These are phyloP conservation scores for Aschersonia sp. DNA, from an alignment of 2,329 filamentous ascomycete species.

Conservation along the genomic window DNA sequence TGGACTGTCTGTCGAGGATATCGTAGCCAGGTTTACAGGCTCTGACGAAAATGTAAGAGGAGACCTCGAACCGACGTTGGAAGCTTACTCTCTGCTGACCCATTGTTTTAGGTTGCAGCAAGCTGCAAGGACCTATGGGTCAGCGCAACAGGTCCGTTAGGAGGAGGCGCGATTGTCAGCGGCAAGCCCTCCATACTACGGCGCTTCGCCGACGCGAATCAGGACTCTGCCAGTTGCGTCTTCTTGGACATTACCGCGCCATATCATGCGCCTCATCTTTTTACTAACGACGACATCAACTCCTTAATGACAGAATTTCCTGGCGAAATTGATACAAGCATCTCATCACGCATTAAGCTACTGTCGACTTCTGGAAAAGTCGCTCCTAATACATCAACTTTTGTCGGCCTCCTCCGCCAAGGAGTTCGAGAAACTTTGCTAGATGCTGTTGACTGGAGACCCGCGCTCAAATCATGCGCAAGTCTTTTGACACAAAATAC, in stretches of 20 bases:
- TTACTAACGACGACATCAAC: conserved; percentile 1
- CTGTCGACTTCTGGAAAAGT: background rate
- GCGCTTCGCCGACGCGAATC: conserved; percentile 5
- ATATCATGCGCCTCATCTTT: conserved; percentile 11
- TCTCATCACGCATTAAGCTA: background rate
- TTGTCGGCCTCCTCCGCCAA: background rate
- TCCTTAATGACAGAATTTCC: background rate
- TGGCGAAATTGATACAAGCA: background rate
- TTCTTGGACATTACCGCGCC: conserved; percentile 9
- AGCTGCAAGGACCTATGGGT: conserved; percentile 7
- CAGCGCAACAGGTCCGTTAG: conserved; percentile 9
- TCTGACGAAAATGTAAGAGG: background rate
- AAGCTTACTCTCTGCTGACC: background rate
- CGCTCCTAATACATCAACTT: background rate
- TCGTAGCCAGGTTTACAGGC: conserved; percentile 1
- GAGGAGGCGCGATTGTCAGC: conserved; percentile 9
- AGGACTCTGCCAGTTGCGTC: conserved; percentile 4
- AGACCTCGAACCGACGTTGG: background rate
- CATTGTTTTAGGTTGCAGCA: background rate
- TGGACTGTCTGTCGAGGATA: conserved; percentile 1
- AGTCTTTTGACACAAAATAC: background rate
- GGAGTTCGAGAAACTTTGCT: background rate
- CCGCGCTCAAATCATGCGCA: background rate
- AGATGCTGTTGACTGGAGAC: background rate
- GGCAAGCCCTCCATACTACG: conserved; percentile 9